phyloP scores from a whole-genome alignment of 169 alveolate species.

The Amoebophrya sp. region DNA sequence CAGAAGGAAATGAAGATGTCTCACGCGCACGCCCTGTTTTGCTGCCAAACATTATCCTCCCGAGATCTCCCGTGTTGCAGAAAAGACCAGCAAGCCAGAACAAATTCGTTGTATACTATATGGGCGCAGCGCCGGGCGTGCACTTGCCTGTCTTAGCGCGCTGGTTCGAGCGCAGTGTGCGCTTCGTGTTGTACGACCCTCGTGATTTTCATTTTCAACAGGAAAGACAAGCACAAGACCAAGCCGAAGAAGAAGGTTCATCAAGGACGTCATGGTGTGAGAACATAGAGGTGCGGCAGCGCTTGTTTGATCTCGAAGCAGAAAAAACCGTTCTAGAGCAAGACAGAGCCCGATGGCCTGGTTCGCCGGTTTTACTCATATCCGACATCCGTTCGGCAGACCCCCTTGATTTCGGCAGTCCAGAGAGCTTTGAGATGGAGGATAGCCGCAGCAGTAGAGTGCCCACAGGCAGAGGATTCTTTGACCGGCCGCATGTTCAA shows the following conservation, averaged over 20 bases:
- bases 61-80: neutral
- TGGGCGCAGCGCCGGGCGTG: slow-evolving; percentile 1
- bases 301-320: neutral
- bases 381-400: slow-evolving; percentile 4
- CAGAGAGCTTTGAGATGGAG: neutral
- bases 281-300: neutral
- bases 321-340: neutral
- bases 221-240: neutral
- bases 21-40: too few relatives aligned
- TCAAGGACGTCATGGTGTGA: neutral
- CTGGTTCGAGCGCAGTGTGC: neutral
- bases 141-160: neutral
- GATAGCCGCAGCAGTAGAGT: neutral
- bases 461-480: too few relatives aligned
- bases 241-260: neutral
- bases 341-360: neutral
- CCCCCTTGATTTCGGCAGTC: neutral
- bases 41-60: too few relatives aligned
- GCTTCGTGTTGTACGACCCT: neutral
- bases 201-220: neutral
- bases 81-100: neutral
- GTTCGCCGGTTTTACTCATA: neutral
- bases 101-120: neutral
- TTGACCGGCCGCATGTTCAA: too few relatives aligned
- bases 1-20: too few relatives aligned